Percentiles rank a stretch among this genome's conserved stretches.
These are phyloP conservation scores for Pseudevernia furfuracea DNA, from an alignment of 495 filamentous ascomycete genomes.

Conservation along the genomic window DNA sequence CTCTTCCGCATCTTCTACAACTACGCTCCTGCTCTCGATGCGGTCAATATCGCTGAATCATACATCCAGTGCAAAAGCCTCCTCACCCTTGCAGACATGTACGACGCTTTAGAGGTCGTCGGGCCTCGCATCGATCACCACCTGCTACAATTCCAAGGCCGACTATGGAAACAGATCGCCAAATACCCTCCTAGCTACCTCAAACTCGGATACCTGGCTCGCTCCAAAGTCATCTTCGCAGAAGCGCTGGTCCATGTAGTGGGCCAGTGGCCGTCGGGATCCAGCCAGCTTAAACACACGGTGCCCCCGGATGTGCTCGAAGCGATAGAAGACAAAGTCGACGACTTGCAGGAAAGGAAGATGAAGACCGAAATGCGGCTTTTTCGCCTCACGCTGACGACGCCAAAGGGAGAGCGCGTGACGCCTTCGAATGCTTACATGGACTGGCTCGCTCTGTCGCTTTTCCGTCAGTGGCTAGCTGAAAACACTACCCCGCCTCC, in stretches of 20 bases:
- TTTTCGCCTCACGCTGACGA: conserved; percentile 72
- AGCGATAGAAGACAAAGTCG: conserved; percentile 82
- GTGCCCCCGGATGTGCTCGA: conserved; percentile 70
- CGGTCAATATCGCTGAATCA: conserved; percentile 76
- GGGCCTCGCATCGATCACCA: conserved; percentile 90
- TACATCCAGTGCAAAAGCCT: conserved; percentile 89
- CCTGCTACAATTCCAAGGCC: conserved; percentile 77
- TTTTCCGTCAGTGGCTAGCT: conserved; percentile 86
- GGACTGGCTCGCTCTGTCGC: conserved; percentile 76
- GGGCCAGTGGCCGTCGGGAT: conserved; percentile 77
- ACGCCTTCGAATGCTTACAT: conserved; percentile 68
- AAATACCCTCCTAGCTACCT: conserved; percentile 90
- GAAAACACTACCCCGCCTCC: conserved; percentile 73
- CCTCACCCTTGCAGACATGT: conserved; percentile 77
- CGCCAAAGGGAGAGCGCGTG: conserved; percentile 71
- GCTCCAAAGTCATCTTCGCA: conserved; percentile 77
- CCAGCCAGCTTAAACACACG: conserved; percentile 63
- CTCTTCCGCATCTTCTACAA: conserved; percentile 92
- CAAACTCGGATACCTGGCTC: conserved; percentile 76
- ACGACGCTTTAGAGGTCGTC: conserved; percentile 80
- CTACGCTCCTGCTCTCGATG: conserved; percentile 69
- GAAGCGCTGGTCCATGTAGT: conserved; percentile 89
- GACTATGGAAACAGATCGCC: conserved; percentile 87
- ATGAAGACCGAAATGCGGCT: conserved; percentile 64
- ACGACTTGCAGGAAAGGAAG: conserved; percentile 68